Conservation (phyloP, 1,139 yeast species). For the Hemisphaericaspora lyxosophila region DNA sequence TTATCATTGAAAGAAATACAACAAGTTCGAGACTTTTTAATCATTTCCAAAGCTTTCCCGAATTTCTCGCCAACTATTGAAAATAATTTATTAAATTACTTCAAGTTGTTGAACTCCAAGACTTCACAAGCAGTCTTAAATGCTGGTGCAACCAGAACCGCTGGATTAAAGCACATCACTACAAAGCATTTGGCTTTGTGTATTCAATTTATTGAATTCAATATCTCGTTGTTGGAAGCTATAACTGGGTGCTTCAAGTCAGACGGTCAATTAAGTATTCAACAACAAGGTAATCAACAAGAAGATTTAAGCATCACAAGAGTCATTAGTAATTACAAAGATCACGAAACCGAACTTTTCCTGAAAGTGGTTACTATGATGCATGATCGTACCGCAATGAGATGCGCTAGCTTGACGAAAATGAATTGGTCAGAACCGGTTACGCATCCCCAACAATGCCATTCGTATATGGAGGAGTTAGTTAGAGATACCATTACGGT, state of each 20-base stretch:
- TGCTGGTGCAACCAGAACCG: slow-evolving; percentile 76
- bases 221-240: slow-evolving; percentile 27
- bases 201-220: slow-evolving; percentile 54
- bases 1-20: slow-evolving; percentile 35
- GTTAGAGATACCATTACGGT: slow-evolving; percentile 69
- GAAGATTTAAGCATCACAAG: slow-evolving; percentile 41
- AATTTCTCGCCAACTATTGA: slow-evolving; percentile 34
- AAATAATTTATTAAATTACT: slow-evolving; percentile 48
- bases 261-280: background rate
- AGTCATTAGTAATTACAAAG: slow-evolving; percentile 42
- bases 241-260: slow-evolving; percentile 14
- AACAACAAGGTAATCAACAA: slow-evolving; percentile 8
- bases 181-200: slow-evolving; percentile 73
- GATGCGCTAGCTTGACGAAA: slow-evolving; percentile 44
- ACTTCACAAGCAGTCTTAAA: slow-evolving; percentile 65
- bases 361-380: slow-evolving; percentile 66
- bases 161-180: slow-evolving; percentile 73
- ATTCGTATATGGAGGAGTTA: slow-evolving; percentile 63
- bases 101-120: slow-evolving; percentile 55
- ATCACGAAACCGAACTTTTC: slow-evolving; percentile 68
- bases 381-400: slow-evolving; percentile 60
- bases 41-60: slow-evolving; percentile 51
- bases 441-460: slow-evolving; percentile 46
- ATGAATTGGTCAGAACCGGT: slow-evolving; percentile 53
- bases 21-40: slow-evolving; percentile 48